phyloP scores from a whole-genome alignment of 805 yeast species.

The Candida xyloterini region DNA sequence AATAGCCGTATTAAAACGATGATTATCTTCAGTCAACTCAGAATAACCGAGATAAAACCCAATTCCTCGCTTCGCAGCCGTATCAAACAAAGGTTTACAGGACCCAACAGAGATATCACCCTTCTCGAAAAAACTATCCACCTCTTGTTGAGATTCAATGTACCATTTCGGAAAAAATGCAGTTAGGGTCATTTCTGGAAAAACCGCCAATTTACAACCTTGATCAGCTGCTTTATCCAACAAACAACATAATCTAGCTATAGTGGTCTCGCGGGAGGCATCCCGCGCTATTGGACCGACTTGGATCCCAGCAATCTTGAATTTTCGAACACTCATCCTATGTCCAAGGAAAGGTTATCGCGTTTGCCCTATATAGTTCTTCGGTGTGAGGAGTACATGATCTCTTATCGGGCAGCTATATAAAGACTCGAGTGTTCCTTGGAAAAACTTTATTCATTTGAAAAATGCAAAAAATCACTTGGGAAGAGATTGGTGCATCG shows the following conservation, averaged over 20 bases:
- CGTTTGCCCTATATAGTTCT: background rate
- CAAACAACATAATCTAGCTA: slow-evolving; percentile 28
- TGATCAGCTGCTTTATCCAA: slow-evolving; percentile 31
- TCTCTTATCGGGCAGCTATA: slow-evolving; percentile 1
- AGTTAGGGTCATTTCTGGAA: slow-evolving; percentile 38
- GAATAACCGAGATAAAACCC: slow-evolving; percentile 37
- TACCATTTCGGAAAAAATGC: slow-evolving; percentile 38
- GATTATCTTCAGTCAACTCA: slow-evolving; percentile 38
- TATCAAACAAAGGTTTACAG: slow-evolving; percentile 35
- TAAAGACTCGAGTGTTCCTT: background rate
- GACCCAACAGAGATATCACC: slow-evolving; percentile 33
- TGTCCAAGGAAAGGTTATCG: background rate
- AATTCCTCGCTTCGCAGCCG: slow-evolving; percentile 25
- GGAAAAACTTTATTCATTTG: slow-evolving; percentile 1
- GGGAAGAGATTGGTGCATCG: slow-evolving; percentile 33
- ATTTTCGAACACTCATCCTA: slow-evolving; percentile 2
- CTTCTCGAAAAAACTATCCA: slow-evolving; percentile 36
- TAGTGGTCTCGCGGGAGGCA: slow-evolving; percentile 31
- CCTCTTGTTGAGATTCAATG: slow-evolving; percentile 34
- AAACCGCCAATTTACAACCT: slow-evolving; percentile 35
- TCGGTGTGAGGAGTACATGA: slow-evolving; percentile 3
- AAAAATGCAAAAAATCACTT: slow-evolving; percentile 30
- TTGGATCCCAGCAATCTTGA: slow-evolving; percentile 34
- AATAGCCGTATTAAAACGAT: slow-evolving; percentile 33
- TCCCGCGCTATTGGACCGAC: slow-evolving; percentile 34